phyloP scores from a whole-genome alignment of 306 rosid species.

The Datisca glomerata region DNA sequence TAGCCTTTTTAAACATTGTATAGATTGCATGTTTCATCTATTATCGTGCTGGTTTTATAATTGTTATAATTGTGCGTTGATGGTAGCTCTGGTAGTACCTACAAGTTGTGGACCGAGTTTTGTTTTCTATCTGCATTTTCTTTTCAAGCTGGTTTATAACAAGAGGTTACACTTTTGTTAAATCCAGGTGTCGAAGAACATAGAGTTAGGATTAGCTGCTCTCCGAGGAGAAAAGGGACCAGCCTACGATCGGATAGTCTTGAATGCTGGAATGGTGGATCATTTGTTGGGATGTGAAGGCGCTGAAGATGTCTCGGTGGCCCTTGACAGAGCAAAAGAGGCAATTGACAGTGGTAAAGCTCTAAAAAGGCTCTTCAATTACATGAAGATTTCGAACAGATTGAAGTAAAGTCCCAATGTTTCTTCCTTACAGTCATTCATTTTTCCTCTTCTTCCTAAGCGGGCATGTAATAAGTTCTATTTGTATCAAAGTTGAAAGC shows the following conservation, averaged over 20 bases:
- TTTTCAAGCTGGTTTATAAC: too few relatives aligned
- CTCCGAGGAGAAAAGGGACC: constrained; percentile 80
- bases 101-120: too few relatives aligned
- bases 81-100: too few relatives aligned
- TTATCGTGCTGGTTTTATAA: too few relatives aligned
- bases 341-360: constrained; percentile 91
- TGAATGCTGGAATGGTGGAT: constrained; percentile 91
- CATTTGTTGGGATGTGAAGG: constrained; percentile 91
- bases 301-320: constrained; percentile 55
- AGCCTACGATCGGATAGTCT: constrained; percentile 78
- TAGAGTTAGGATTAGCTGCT: constrained; percentile 82
- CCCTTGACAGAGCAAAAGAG: constrained; percentile 87
- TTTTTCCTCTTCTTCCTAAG: too few relatives aligned
- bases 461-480: too few relatives aligned
- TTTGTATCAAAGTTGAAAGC: too few relatives aligned
- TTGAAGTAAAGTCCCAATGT: constrained; percentile 2
- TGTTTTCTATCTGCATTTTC: too few relatives aligned
- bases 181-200: constrained; percentile 64
- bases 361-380: constrained; percentile 58
- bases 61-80: too few relatives aligned
- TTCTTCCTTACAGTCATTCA: too few relatives aligned
- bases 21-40: too few relatives aligned
- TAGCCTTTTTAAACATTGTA: too few relatives aligned
- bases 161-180: constrained; percentile 7
- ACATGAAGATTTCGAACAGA: constrained; percentile 62